These are phyloP conservation scores for Luffa aegyptiaca DNA, from an alignment of 306 rosid genomes.

Conservation along the genomic window DNA sequence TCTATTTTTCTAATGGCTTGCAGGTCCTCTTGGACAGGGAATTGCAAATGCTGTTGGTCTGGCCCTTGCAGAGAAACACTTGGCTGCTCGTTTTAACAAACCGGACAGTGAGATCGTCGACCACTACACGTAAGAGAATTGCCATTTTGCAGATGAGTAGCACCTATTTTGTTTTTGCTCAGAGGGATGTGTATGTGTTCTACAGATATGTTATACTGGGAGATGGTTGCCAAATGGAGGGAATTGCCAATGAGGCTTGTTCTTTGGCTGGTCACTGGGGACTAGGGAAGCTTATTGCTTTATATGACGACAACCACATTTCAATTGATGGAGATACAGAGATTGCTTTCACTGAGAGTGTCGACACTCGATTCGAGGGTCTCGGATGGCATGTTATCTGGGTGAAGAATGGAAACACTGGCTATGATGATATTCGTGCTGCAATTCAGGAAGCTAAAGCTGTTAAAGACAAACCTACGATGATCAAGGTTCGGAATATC, in stretches of 20 bases:
- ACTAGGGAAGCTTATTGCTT: slow-evolving; percentile 85
- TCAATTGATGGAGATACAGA: slow-evolving; percentile 94
- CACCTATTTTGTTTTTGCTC: not conserved
- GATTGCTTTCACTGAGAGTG: slow-evolving; percentile 91
- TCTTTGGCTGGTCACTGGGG: slow-evolving; percentile 99
- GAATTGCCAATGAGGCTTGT: slow-evolving; percentile 77
- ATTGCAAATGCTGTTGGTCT: slow-evolving; percentile 96
- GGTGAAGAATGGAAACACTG: slow-evolving; percentile 96
- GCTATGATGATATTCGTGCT: slow-evolving; percentile 90
- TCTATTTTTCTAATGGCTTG: slow-evolving; percentile 5
- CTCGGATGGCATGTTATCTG: slow-evolving; percentile 98
- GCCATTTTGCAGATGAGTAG: not conserved
- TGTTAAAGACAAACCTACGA: slow-evolving; percentile 77
- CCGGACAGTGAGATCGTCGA: slow-evolving; percentile 82
- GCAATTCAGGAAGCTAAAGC: slow-evolving; percentile 95
- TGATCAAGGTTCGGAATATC: slow-evolving; percentile 66
- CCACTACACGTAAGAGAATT: slow-evolving; percentile 74
- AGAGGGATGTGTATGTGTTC: not conserved
- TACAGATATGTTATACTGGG: slow-evolving; percentile 70
- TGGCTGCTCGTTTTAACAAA: slow-evolving; percentile 93
- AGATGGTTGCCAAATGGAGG: slow-evolving; percentile 99
- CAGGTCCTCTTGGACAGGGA: slow-evolving; percentile 99
- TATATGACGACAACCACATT: slow-evolving; percentile 97
- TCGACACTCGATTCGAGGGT: slow-evolving; percentile 76
- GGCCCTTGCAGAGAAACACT: slow-evolving; percentile 97